Base-by-base conservation (phyloP, 306 rosid genomes). In the Prunus mume region DNA sequence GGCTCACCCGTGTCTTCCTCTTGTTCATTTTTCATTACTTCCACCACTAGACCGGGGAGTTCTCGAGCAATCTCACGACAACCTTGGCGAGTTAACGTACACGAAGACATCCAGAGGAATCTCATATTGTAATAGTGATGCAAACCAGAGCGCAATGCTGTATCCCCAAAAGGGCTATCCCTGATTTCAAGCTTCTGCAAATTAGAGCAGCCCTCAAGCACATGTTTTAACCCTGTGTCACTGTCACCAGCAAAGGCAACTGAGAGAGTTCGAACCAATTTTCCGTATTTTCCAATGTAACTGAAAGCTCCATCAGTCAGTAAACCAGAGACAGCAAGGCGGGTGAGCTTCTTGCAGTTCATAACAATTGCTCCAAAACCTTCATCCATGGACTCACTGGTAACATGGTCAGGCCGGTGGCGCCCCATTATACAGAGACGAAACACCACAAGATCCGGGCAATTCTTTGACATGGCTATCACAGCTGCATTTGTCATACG, bases 341-440 rank as follows among this genome's bases (percentile, higher is more conserved):
- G 90, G 25, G 98, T 90, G 34, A 93, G 93, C 90, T 90, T 89
- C 90, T 89, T 93, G 79, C 98, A 90, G 82, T 93, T 93, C 90
- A 41, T 90, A 76, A 93, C 98, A 74, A 93, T 93, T 72, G 96
- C 98, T 51, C 98, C 96, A 60, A 93, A 90, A 58, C 98, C 98
- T 75, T 89, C 89, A 81, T 93, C 98, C 98, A 93, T 93, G 72
- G 98, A 91, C 57, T 81, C 78, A n/a, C 76, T 74, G 3, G 98
- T 93, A 64, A 38, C 51, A 25, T 80, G 84, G 56, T 93, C 98
- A 0, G 92, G 88, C 58, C 75, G 90, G 81, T 51, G 90, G 65
- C 86, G 80, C 54, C 96, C 96, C 84, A 93, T 93, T 72, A 93
- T 89, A 78, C 96, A 93, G 12, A 93, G 89, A 1, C 98, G 93